Conservation (phyloP, 164 flowering plant genomes). For the Warburgia ugandensis region DNA sequence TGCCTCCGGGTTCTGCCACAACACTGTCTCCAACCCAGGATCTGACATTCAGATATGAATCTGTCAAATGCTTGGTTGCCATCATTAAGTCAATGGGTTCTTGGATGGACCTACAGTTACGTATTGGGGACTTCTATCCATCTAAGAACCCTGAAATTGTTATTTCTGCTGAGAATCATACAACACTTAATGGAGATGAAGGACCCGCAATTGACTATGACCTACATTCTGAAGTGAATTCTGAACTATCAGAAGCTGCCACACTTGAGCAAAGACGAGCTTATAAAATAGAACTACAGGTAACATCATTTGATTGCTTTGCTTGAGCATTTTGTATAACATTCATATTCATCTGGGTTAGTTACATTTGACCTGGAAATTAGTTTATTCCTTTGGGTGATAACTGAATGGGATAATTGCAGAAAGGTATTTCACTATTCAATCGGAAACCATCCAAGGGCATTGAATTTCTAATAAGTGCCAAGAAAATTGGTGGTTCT, state of each 20-base stretch:
- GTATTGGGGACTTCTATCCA: conserved; percentile 37
- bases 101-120: conserved; percentile 96
- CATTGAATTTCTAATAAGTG: conserved; percentile 73
- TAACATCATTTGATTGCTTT: conserved; percentile 7
- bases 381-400: conserved; percentile 12
- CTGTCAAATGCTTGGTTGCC: conserved; percentile 83
- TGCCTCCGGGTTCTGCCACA: conserved; percentile 90
- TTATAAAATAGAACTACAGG: conserved; percentile 91
- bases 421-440: conserved; percentile 91
- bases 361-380: neutral
- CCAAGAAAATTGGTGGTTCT: conserved; percentile 72
- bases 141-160: conserved; percentile 48
- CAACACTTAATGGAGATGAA: conserved; percentile 54
- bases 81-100: conserved; percentile 85
- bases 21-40: conserved; percentile 85
- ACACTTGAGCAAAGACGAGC: conserved; percentile 92
- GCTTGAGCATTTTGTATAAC: neutral
- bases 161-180: conserved; percentile 36
- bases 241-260: conserved; percentile 78
- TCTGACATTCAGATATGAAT: conserved; percentile 80
- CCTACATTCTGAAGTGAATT: conserved; percentile 52
- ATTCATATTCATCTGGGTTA: neutral
- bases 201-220: conserved; percentile 57
- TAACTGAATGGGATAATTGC: conserved; percentile 31
- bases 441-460: conserved; percentile 97